Evolutionary conservation across 768 basidiomycete species (phyloP), one percentile per base, ranked within the genome.

Genomic region (Pulveroboletus sp.): DNA sequence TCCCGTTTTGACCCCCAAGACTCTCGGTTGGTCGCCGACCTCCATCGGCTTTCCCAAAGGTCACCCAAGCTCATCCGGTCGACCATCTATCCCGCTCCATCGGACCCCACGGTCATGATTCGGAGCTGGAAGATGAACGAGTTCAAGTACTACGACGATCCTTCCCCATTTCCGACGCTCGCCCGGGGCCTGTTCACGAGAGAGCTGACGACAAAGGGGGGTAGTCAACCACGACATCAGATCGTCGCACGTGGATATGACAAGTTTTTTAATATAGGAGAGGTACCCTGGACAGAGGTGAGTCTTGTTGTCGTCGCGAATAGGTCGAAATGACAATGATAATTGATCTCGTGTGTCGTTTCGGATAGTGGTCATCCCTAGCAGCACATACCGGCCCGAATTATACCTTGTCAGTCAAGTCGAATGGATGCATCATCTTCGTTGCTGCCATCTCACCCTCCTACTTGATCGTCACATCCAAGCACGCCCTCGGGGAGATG

Each of bases 111-210:
- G 2, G 73, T 83, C 58, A 61, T 65, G 4, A 71, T 97, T 28
- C 76, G 81, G 3, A 92, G 89, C 70, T 97, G 95, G 95, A 95
- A 93, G 74, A 93, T 98, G 92, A 89, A 91, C 68, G 96, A 98
- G 67, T 91, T 84, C 76, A 92, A 92, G 65, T 97, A 95, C 70
- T 87, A 90, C 52, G 82, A 88, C 43, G 76, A 91, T 2, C 92
- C 92, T 0, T 88, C 85, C 9, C 92, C 92, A 0, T 96, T 97
- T 62, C 95, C 95, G 2, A 96, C 93, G 0, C 79, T 96, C n/a
- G 96, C 93, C 0, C 73, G 96, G 26, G 96, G 96, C 0, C 64
- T 99, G 24, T 98, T 97, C 66, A 86, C 89, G 0, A 67, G 72
- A 10, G 77, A 86, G 31, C 47, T 77, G 12, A 50, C 65, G 7